Base-by-base conservation (phyloP, 2,329 filamentous ascomycete species). In the Decorospora gaudefroyi region DNA sequence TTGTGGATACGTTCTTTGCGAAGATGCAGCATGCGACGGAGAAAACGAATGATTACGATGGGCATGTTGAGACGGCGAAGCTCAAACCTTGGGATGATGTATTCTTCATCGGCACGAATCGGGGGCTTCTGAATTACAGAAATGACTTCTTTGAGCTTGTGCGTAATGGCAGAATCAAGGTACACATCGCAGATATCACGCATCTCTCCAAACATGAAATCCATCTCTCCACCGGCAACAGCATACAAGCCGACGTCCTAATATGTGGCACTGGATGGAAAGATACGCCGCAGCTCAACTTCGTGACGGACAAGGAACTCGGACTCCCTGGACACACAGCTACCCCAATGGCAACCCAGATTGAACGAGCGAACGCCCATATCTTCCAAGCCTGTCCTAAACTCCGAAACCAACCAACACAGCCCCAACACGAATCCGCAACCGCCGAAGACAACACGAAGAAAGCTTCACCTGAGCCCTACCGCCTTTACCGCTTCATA, bases 101-200 rank as follows among this genome's bases (percentile, higher is more conserved):
- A 0, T 73, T 75, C 52, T 86, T 78, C 74, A 77, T 79, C 9
- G 81, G 78, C 0, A 76, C 74, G 2, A 75, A 75, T 2, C 73
- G 84, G 15, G 77, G 79, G 25, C 80, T 85, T 11, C 69, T 84
- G 34, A 86, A 85, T 58, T 86, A 81, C 55, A 71, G 73, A 0
- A 72, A 70, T 6, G 73, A 81, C 49, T 76, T 86, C 55, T 80
- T 83, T 57, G 76, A 80, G 9, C 68, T 82, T 6, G 73, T 87
- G 5, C 73, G 73, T 15, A 66, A 72, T 12, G 78, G 78, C 3
- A 73, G 69, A 11, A 77, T 85, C 19, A 68, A 71, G 8, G 72
- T 86, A 0, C 77, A 84, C 40, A 66, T 82, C 6, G 75, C 76
- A 16, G 79, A 85, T 42, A 75, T 86, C 8, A 65, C 66, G 4